These are phyloP conservation scores for Neurospora sp. DNA, from an alignment of 495 filamentous ascomycete genomes.

Conservation along the genomic window DNA sequence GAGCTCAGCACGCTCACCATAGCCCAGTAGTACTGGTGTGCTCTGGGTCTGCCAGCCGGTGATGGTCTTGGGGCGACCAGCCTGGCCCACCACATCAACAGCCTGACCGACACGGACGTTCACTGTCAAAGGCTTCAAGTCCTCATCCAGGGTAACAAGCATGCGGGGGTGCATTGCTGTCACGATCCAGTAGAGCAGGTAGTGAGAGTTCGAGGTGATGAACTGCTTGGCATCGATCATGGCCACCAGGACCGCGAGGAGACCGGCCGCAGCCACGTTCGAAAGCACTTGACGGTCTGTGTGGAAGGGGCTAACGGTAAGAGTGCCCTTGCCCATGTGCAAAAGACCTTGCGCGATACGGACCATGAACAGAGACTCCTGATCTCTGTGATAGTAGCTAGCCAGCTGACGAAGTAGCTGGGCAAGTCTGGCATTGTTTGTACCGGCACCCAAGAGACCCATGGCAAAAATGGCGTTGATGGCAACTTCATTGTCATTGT, in stretches of 20 bases:
- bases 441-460: slow-evolving; percentile 92
- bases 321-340: slow-evolving; percentile 98
- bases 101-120: slow-evolving; percentile 97
- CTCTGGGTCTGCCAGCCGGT: slow-evolving; percentile 99
- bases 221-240: slow-evolving; percentile 95
- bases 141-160: slow-evolving; percentile 90
- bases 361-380: slow-evolving; percentile 96
- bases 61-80: slow-evolving; percentile 94
- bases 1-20: slow-evolving; percentile 91
- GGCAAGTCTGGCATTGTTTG: slow-evolving; percentile 94
- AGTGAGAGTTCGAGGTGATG: slow-evolving; percentile 79
- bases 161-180: slow-evolving; percentile 97
- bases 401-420: slow-evolving; percentile 91
- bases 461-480: slow-evolving; percentile 99
- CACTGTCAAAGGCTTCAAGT: slow-evolving; percentile 85
- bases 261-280: slow-evolving; percentile 76
- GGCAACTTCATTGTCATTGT: slow-evolving; percentile 97
- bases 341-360: slow-evolving; percentile 94
- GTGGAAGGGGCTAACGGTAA: slow-evolving; percentile 94
- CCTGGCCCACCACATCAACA: slow-evolving; percentile 95
- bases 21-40: slow-evolving; percentile 83
- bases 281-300: slow-evolving; percentile 94
- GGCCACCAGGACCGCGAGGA: slow-evolving; percentile 81
- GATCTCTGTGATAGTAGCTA: slow-evolving; percentile 95
- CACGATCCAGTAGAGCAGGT: slow-evolving; percentile 93